Conservation (phyloP, 179 eudicot genomes). For the Silene coronaria region DNA sequence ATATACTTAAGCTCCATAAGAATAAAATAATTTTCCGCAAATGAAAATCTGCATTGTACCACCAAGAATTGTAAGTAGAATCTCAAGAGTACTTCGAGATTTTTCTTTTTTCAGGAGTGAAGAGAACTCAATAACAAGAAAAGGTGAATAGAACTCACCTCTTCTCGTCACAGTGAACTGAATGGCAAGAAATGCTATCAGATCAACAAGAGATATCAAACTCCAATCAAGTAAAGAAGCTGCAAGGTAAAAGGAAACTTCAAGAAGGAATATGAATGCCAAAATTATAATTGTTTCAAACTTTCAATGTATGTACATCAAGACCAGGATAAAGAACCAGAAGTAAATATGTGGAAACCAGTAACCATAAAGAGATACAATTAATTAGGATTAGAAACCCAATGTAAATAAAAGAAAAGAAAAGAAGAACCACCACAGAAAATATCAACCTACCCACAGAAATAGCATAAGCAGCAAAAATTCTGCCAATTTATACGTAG, state of each 20-base stretch:
- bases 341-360: not conserved
- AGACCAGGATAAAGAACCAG: not conserved
- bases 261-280: constrained; percentile 1
- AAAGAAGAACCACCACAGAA: not conserved
- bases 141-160: constrained; percentile 41
- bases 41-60: constrained; percentile 49
- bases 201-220: constrained; percentile 64
- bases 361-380: not conserved
- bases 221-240: constrained; percentile 89
- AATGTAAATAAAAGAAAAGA: not conserved
- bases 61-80: not conserved
- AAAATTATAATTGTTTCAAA: not conserved
- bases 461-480: not conserved
- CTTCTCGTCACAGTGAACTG: constrained; percentile 54
- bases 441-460: not conserved
- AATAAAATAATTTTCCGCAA: constrained; percentile 38
- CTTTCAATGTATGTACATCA: not conserved
- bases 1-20: constrained; percentile 61
- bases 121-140: not conserved
- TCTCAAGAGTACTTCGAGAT: not conserved
- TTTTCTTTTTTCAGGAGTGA: too few species aligned
- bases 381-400: not conserved
- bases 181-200: constrained; percentile 66
- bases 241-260: constrained; percentile 36
- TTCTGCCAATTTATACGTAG: too few species aligned